phyloP scores from a whole-genome alignment of 306 rosid species.

The Vigna angularis region DNA sequence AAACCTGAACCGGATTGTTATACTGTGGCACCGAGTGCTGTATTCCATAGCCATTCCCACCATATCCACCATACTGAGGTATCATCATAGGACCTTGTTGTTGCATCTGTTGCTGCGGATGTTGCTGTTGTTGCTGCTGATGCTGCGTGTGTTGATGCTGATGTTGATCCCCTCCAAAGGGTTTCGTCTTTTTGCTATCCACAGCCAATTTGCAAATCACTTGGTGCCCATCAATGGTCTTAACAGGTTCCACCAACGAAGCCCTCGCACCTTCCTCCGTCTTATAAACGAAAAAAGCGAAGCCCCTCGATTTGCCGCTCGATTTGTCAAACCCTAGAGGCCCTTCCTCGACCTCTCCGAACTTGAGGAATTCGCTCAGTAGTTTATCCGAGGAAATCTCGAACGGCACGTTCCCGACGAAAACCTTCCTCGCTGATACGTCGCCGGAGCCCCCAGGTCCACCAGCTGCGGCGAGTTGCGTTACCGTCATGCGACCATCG shows the following conservation, averaged over 20 bases:
- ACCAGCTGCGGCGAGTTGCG: slow-evolving; percentile 86
- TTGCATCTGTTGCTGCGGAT: slow-evolving; percentile 40
- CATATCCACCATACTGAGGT: slow-evolving; percentile 65
- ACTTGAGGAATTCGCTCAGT: slow-evolving; percentile 61
- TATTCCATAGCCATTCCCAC: slow-evolving; percentile 52
- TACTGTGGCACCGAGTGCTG: slow-evolving; percentile 54
- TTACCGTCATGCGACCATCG: slow-evolving; percentile 88
- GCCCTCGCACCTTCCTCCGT: slow-evolving; percentile 80
- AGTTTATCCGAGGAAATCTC: slow-evolving; percentile 77
- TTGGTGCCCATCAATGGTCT: slow-evolving; percentile 79
- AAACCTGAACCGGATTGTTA: slow-evolving; percentile 54
- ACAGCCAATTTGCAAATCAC: slow-evolving; percentile 74
- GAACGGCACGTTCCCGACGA: slow-evolving; percentile 86
- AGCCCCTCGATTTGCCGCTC: slow-evolving; percentile 82
- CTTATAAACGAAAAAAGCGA: slow-evolving; percentile 84
- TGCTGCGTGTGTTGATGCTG: slow-evolving; percentile 32
- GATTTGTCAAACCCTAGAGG: slow-evolving; percentile 92
- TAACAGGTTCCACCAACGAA: slow-evolving; percentile 70
- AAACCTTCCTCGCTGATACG: slow-evolving; percentile 62
- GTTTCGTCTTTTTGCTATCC: slow-evolving; percentile 66
- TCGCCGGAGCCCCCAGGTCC: slow-evolving; percentile 39
- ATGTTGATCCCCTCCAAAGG: slow-evolving; percentile 43
- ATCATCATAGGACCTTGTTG: slow-evolving; percentile 53
- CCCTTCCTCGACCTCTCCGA: slow-evolving; percentile 93
- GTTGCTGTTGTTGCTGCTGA: slow-evolving; percentile 25